phyloP scores from a whole-genome alignment of 176 grass and related monocot species.

The Canna indica region DNA sequence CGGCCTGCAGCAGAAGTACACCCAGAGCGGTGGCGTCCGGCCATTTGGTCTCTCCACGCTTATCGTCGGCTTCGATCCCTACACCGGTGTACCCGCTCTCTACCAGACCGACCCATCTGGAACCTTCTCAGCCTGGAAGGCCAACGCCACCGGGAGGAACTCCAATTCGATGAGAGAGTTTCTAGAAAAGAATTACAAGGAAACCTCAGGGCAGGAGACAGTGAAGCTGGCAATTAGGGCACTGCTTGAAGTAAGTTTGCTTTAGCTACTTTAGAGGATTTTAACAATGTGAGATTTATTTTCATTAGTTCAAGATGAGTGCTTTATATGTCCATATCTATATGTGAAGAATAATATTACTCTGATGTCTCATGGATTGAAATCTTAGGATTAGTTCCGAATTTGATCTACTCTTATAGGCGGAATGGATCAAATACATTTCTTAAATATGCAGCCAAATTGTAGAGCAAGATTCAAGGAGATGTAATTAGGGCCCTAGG shows the following conservation, averaged over 20 bases:
- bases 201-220: slow-evolving; percentile 83
- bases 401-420: no score
- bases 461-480: no score
- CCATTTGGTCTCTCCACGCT: slow-evolving; percentile 95
- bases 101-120: slow-evolving; percentile 94
- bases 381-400: no score
- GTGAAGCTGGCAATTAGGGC: slow-evolving; percentile 83
- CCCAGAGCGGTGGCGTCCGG: slow-evolving; percentile 76
- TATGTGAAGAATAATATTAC: neutral
- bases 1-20: slow-evolving; percentile 96
- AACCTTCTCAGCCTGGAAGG: slow-evolving; percentile 96
- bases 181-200: slow-evolving; percentile 98
- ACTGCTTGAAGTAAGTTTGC: slow-evolving; percentile 58
- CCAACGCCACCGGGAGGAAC: slow-evolving; percentile 91
- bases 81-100: slow-evolving; percentile 54
- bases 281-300: neutral
- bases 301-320: neutral
- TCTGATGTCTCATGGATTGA: neutral
- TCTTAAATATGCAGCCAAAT: no score
- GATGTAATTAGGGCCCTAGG: no score
- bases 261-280: neutral
- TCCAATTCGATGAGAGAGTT: slow-evolving; percentile 94
- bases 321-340: neutral
- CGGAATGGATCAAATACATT: no score
- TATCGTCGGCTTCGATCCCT: slow-evolving; percentile 87